A percentile compares a stretch with the other conserved stretches of the same genome.
phyloP scores from a whole-genome alignment of 1,284 basidiomycete genomes.

The Taiwanofungus camphoratus region DNA sequence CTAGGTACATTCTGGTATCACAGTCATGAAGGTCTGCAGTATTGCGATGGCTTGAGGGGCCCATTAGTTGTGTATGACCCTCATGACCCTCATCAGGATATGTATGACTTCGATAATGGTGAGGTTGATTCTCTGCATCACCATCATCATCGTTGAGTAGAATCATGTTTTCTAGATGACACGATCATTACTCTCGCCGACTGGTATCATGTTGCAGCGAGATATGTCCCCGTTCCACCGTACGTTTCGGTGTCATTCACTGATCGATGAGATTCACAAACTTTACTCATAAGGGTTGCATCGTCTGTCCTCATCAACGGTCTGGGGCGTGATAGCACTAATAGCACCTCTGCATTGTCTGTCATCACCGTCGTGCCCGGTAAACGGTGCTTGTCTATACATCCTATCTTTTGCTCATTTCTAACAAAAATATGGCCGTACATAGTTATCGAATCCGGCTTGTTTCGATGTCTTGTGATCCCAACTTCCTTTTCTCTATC shows the following conservation, averaged over 20 bases:
- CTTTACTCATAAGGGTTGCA: slow-evolving; percentile 2
- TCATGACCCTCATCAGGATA: slow-evolving; percentile 31
- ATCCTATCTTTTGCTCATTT: neutral
- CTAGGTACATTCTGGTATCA: slow-evolving; percentile 23
- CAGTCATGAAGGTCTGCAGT: slow-evolving; percentile 21
- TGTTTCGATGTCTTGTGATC: slow-evolving; percentile 40
- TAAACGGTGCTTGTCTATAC: slow-evolving; percentile 16
- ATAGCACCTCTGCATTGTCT: slow-evolving; percentile 23
- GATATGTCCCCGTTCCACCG: slow-evolving; percentile 10
- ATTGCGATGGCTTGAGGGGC: slow-evolving; percentile 34
- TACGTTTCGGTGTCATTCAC: slow-evolving; percentile 6
- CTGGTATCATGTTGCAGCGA: slow-evolving; percentile 23
- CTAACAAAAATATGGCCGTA: neutral
- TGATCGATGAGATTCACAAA: too few species aligned
- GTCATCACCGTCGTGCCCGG: slow-evolving; percentile 28
- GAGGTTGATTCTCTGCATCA: neutral
- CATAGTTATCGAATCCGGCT: slow-evolving; percentile 36
- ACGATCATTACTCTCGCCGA: slow-evolving; percentile 26
- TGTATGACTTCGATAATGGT: slow-evolving; percentile 43
- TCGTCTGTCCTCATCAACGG: slow-evolving; percentile 48
- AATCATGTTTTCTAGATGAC: slow-evolving; percentile 13
- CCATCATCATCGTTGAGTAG: slow-evolving; percentile 1
- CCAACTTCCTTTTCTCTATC: slow-evolving; percentile 30
- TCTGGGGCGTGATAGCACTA: slow-evolving; percentile 28
- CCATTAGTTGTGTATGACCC: slow-evolving; percentile 39